A percentile compares a stretch with the other conserved stretches of the same genome.
These are phyloP conservation scores for Chloroidium sp. DNA, from an alignment of 163 green algal species.

Conservation along the genomic window DNA sequence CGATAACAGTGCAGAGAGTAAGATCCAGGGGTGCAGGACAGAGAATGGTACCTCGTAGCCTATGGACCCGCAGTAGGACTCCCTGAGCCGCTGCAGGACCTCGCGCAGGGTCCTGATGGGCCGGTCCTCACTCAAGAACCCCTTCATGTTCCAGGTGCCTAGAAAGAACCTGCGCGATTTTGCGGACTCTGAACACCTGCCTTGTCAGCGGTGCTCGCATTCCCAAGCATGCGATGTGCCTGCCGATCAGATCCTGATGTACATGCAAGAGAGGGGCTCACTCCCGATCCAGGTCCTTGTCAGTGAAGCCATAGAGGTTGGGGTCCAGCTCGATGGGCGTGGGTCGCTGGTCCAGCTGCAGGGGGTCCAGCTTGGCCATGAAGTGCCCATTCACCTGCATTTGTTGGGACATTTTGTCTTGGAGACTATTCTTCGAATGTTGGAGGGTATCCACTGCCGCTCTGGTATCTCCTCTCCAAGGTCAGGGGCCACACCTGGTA, in stretches of 20 bases:
- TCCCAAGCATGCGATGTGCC: no score
- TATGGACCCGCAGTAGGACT: constrained; percentile 87
- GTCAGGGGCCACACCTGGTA: constrained; percentile 61
- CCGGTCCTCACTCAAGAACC: constrained; percentile 83
- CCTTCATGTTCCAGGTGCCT: constrained; percentile 84
- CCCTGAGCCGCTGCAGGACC: constrained; percentile 75
- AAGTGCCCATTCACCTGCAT: constrained; percentile 78
- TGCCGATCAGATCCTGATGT: not conserved
- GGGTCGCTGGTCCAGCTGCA: constrained; percentile 66
- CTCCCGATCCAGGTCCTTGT: constrained; percentile 89
- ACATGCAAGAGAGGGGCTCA: constrained; percentile 26
- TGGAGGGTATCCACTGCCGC: not conserved
- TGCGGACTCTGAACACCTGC: no score
- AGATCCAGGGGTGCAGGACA: not conserved
- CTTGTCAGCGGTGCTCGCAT: no score
- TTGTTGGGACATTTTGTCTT: no score
- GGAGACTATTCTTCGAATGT: not conserved
- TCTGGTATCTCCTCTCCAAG: not conserved
- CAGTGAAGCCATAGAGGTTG: constrained; percentile 85
- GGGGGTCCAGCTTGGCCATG: constrained; percentile 82
- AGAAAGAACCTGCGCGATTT: constrained; percentile 78
- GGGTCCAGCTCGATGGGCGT: constrained; percentile 75
- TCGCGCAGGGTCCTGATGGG: constrained; percentile 77
- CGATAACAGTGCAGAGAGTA: not conserved
- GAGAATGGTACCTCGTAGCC: constrained; percentile 71